These are phyloP conservation scores for Nakazawaea peltata DNA, from an alignment of 805 yeast genomes.

Conservation along the genomic window DNA sequence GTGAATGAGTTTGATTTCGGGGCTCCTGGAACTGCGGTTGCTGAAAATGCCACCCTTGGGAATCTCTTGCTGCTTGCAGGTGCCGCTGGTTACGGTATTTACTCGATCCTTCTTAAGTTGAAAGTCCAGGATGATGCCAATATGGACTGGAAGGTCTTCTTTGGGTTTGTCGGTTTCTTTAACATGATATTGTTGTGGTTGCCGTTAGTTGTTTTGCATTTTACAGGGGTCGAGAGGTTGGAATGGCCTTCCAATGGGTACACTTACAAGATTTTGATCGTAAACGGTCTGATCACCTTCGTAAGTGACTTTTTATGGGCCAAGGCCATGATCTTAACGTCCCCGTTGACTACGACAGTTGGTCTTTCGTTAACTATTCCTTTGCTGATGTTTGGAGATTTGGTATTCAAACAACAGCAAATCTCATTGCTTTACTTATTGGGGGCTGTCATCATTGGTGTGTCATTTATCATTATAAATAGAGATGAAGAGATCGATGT, in stretches of 20 bases:
- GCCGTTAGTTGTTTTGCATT: conserved; percentile 56
- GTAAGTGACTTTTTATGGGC: conserved; percentile 95
- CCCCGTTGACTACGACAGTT: conserved; percentile 92
- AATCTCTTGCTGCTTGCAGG: conserved; percentile 75
- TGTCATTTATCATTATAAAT: conserved; percentile 80
- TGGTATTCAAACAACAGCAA: conserved; percentile 56
- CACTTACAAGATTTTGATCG: conserved; percentile 43
- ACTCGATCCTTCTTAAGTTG: conserved; percentile 76
- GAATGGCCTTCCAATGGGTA: conserved; percentile 54
- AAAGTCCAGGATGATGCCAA: conserved; percentile 66
- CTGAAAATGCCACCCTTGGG: conserved; percentile 42
- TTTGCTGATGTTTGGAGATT: conserved; percentile 87
- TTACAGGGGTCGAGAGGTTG: conserved; percentile 57
- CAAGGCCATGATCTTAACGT: conserved; percentile 84
- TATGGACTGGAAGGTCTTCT: conserved; percentile 79
- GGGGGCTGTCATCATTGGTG: conserved; percentile 76
- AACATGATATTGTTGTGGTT: conserved; percentile 80
- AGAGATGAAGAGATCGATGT: conserved; percentile 63
- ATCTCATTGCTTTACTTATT: conserved; percentile 57
- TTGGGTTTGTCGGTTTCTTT: conserved; percentile 91
- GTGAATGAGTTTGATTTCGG: conserved; percentile 64
- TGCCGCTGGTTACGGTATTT: conserved; percentile 86
- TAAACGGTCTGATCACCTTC: conserved; percentile 74
- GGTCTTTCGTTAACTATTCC: conserved; percentile 93
- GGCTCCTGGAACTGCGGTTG: conserved; percentile 8